A percentile compares a stretch with the other conserved stretches of the same genome.
Conservation (phyloP, 2,329 filamentous ascomycete genomes). For the Neodidymelliopsis sp. region DNA sequence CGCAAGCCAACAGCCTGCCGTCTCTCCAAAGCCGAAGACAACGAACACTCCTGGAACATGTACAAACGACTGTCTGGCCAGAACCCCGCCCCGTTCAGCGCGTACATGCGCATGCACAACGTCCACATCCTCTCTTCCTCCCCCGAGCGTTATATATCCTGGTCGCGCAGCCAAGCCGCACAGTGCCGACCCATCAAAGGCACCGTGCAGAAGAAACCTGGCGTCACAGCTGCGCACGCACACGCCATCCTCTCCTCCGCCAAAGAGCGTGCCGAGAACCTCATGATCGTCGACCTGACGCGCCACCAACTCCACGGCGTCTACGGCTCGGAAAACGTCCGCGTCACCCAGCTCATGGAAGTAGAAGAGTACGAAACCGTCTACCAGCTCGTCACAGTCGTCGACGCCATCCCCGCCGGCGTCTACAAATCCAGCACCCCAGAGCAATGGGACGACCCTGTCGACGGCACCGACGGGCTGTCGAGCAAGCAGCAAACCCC, state of each 20-base stretch:
- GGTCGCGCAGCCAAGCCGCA: conserved; percentile 66
- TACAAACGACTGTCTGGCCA: conserved; percentile 73
- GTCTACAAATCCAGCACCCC: conserved; percentile 35
- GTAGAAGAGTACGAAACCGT: conserved; percentile 93
- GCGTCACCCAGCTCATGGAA: conserved; percentile 78
- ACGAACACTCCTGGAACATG: conserved; percentile 66
- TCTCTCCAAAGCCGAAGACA: conserved; percentile 43
- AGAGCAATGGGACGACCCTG: conserved; percentile 43
- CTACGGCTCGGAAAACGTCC: conserved; percentile 75
- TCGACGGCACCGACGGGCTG: conserved; percentile 27
- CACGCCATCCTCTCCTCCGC: conserved; percentile 75
- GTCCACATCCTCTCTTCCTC: conserved; percentile 80
- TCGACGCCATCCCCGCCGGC: conserved; percentile 66
- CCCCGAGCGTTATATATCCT: conserved; percentile 86
- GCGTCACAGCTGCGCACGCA: conserved; percentile 75
- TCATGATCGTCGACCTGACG: conserved; percentile 99
- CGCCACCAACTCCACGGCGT: conserved; percentile 90
- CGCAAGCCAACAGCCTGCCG: conserved; percentile 31
- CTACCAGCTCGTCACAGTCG: conserved; percentile 88
- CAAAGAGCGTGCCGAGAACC: conserved; percentile 93
- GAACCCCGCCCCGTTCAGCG: conserved; percentile 86
- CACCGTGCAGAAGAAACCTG: conserved; percentile 80
- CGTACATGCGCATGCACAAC: conserved; percentile 72
- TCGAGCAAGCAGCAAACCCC: conserved; percentile 13
- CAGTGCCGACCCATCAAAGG: conserved; percentile 96